Base-by-base conservation (phyloP, 345 rosid species). In the Eucalyptus urophylla region DNA sequence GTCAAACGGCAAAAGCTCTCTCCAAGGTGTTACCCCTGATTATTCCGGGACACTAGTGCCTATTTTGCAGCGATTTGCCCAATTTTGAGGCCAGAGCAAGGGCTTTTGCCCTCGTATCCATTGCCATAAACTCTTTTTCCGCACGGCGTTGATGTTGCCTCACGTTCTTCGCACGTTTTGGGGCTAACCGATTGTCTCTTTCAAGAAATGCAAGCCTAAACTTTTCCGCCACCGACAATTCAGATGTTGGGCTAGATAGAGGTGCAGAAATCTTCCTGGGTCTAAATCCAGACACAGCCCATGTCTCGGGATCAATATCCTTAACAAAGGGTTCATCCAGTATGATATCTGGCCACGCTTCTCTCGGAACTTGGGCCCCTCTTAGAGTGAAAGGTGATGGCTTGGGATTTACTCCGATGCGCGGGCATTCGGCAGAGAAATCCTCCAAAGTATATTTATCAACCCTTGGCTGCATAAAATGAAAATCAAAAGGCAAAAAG, bases 81-180 rank as follows among this genome's bases (percentile, higher is more conserved):
- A 94, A 95, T 91, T 90, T 88, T 22, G 98, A 93, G 83, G 98
- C 98, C 89, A 96, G 89, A 88, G 93, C 95, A 81, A 95, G 90
- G 44, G 98, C 96, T 94, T 94, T 96, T 51, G 96, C 96, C 86
- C 89, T 87, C 40, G 95, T 88, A 89, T 92, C 94, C 86, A 90
- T 91, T 93, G 86, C 91, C 93, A 94, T 90, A 97, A 96, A 94
- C 89, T 96, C 96, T 92, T 94, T 95, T 91, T 97, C 98, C 44
- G 95, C 97, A 47, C 99, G 96, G 21, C 98, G 96, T 89, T 95
- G 96, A 89, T 91, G 99, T 62, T 97, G 99, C 91, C 99, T 95
- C 24, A 95, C 95, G 53, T 97, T 97, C 92, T 97, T 97, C 2
- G 99, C 99, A 65, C 99, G 96, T 90, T 97, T 97, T 44, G 99